phyloP scores from a whole-genome alignment of 257 asterid genomes.

The Solanum sejunctum region DNA sequence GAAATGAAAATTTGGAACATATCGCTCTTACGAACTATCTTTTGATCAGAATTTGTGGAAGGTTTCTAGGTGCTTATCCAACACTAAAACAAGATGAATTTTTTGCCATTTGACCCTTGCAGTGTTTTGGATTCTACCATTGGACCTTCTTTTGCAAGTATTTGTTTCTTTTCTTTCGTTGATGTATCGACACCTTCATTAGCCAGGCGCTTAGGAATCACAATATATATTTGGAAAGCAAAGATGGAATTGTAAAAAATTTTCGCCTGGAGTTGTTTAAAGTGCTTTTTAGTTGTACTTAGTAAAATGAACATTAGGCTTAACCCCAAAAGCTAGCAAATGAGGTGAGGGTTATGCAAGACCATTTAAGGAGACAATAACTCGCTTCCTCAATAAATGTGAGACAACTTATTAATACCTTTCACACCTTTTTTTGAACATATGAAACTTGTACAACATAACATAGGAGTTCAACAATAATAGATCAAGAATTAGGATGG shows the following conservation, averaged over 20 bases:
- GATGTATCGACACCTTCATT: neutral
- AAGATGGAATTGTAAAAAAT: neutral
- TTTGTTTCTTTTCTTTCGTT: neutral
- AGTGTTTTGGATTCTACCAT: neutral
- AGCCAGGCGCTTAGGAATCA: neutral
- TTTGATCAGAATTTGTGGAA: neutral
- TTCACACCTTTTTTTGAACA: neutral
- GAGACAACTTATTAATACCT: neutral
- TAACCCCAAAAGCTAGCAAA: neutral
- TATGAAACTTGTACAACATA: neutral
- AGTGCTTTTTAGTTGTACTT: neutral
- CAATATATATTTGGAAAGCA: neutral
- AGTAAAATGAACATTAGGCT: neutral
- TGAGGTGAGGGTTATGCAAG: neutral
- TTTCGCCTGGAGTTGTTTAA: neutral
- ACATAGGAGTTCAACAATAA: neutral
- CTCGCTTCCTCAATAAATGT: neutral
- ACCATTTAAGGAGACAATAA: neutral
- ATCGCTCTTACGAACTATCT: neutral
- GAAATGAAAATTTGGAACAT: neutral
- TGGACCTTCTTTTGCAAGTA: neutral
- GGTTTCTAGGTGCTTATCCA: neutral
- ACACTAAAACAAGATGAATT: neutral
- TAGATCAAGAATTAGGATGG: neutral
- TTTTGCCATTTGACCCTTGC: neutral